These are phyloP conservation scores for Epichloe brachyelytri DNA, from an alignment of 2,329 filamentous ascomycete genomes.

Conservation along the genomic window DNA sequence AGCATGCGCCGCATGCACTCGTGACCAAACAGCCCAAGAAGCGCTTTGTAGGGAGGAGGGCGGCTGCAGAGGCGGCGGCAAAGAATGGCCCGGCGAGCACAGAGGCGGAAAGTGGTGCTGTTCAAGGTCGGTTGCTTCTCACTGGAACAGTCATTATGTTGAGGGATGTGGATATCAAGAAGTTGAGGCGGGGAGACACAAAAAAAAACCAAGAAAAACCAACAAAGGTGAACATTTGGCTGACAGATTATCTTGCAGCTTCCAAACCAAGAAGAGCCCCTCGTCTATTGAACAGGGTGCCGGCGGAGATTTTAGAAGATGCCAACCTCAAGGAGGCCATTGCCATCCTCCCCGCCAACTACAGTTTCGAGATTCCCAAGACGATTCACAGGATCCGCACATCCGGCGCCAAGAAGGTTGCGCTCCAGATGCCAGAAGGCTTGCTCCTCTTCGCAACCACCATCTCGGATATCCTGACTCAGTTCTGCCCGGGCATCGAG, in stretches of 20 bases:
- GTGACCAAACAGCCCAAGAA: slow-evolving; percentile 66
- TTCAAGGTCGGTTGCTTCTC: slow-evolving; percentile 35
- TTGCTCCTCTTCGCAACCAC: slow-evolving; percentile 92
- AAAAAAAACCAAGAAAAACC: neutral
- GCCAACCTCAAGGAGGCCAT: slow-evolving; percentile 79
- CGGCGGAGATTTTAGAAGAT: slow-evolving; percentile 74
- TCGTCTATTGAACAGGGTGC: slow-evolving; percentile 82
- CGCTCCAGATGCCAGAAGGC: slow-evolving; percentile 94
- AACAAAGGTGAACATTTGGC: neutral
- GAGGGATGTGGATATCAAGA: neutral
- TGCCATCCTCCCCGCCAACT: slow-evolving; percentile 79
- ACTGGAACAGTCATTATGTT: neutral
- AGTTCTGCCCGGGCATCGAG: slow-evolving; percentile 84
- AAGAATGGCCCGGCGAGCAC: slow-evolving; percentile 23
- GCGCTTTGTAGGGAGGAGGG: slow-evolving; percentile 75
- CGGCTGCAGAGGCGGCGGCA: slow-evolving; percentile 50
- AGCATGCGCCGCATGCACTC: slow-evolving; percentile 4
- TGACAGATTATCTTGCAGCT: slow-evolving; percentile 32
- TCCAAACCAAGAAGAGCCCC: slow-evolving; percentile 59
- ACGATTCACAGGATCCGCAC: slow-evolving; percentile 89
- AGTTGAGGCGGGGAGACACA: neutral
- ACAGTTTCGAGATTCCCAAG: slow-evolving; percentile 97
- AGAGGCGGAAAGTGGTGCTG: slow-evolving; percentile 18
- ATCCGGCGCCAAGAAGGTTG: slow-evolving; percentile 66
- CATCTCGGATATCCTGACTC: slow-evolving; percentile 87